Evolutionary conservation across 805 yeast species (phyloP), one percentile per base, ranked within the genome.

Genomic region (Schwanniomyces vanrijiae): DNA sequence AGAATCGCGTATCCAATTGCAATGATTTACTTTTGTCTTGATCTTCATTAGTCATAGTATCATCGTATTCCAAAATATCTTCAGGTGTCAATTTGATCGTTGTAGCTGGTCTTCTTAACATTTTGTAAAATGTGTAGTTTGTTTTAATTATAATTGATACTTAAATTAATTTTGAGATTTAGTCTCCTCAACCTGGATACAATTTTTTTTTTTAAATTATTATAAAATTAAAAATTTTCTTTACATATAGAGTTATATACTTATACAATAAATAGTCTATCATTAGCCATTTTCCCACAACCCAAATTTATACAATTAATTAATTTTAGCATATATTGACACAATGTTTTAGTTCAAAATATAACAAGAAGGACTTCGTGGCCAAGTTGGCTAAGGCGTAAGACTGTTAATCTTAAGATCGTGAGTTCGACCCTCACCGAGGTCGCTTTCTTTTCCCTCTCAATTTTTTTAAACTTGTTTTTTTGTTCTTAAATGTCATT

Each of bases 41-140:
- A 5, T 43, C 45, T 35, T 45, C 46, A 13, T 38, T 25, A 13
- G 42, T 16, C 25, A 57, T 34, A 25, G 51, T 55, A 42, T 76
- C 78, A 46, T 78, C 82, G 49, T 73, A 77, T 43, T 72, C 78
- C 50, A 68, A 61, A 16, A 86, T 77, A 54, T 86, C 94, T 52
- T 85, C 90, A 0, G 88, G 86, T 0, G 84, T 78, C 40, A 86
- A 71, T 47, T 77, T 76, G 45, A 86, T 80, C 1, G 82, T 75
- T 0, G 92, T 86, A 4, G 91, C 86, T 14, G 82, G 85, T 61
- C 90, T 73, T 66, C 91, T 75, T 37, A 86, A 68, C 92, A 86
- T 86, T 43, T 5, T 20, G 24, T 19, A 10, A 14, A 31, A 13
- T 26, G 6, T 26, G 6, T 7, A 7, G 29, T 7, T 3, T 26